Conservation (phyloP, 768 basidiomycete genomes). For the Naganishia kalamii region DNA sequence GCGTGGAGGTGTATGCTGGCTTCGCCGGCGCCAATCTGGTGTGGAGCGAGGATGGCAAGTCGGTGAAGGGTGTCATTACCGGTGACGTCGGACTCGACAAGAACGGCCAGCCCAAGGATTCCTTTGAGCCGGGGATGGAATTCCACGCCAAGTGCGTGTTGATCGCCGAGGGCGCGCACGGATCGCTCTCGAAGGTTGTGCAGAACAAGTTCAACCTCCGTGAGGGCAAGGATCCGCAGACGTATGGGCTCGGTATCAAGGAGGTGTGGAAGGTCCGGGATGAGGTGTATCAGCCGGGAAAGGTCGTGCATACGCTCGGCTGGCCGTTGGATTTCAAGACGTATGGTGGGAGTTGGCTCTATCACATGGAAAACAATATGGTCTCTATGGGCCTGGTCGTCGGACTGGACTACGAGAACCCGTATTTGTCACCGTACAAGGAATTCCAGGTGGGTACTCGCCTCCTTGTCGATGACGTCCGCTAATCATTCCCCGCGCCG, state of each 20-base stretch:
- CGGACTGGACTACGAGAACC: conserved; percentile 90
- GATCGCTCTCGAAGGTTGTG: conserved; percentile 74
- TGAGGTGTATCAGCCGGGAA: conserved; percentile 61
- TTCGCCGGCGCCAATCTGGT: conserved; percentile 86
- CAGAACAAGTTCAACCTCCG: conserved; percentile 69
- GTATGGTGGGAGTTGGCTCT: conserved; percentile 89
- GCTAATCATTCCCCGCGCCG: too few species aligned
- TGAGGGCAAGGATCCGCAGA: conserved; percentile 70
- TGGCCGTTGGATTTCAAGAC: conserved; percentile 80
- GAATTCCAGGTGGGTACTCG: conserved; percentile 71
- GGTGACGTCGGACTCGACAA: conserved; percentile 90
- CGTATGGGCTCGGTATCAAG: conserved; percentile 91
- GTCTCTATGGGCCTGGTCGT: conserved; percentile 86
- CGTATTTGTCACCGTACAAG: conserved; percentile 81
- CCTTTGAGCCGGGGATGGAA: conserved; percentile 93
- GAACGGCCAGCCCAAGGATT: conserved; percentile 66
- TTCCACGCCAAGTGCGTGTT: conserved; percentile 88
- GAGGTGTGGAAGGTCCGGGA: conserved; percentile 88
- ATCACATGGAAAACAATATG: conserved; percentile 89
- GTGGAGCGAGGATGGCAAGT: conserved; percentile 57
- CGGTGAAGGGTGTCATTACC: conserved; percentile 74
- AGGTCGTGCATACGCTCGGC: conserved; percentile 89
- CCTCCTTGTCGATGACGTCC: neutral
- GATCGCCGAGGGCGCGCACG: conserved; percentile 91
- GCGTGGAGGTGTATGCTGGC: conserved; percentile 93